Conservation (phyloP, 208 protist genomes). For the Zelonia costaricensis region DNA sequence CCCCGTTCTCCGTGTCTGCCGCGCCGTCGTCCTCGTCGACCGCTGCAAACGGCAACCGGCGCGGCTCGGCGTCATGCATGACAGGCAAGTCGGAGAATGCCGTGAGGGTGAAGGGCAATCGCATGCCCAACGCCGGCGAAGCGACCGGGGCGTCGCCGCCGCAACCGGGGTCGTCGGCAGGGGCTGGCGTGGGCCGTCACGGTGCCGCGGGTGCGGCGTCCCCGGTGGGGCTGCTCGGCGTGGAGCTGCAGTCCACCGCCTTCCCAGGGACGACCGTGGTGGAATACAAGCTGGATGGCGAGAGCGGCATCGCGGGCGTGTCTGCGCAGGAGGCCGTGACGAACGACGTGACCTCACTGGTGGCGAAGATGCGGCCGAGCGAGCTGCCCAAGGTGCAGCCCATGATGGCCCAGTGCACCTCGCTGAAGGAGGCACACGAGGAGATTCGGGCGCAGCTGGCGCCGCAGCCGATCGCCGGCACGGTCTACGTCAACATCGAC, state of each 20-base stretch:
- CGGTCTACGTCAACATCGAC: constrained; percentile 78
- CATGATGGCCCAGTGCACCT: constrained; percentile 61
- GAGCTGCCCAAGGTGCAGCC: constrained; percentile 65
- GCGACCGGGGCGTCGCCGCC: not conserved
- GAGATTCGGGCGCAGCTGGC: constrained; percentile 65
- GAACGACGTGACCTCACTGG: constrained; percentile 68
- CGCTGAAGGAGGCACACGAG: constrained; percentile 56
- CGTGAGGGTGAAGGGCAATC: constrained; percentile 30
- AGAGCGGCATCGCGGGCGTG: constrained; percentile 14
- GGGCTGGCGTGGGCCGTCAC: not conserved
- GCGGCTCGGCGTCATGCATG: not conserved
- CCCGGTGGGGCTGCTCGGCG: constrained; percentile 46
- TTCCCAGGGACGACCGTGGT: constrained; percentile 56
- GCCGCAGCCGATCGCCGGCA: constrained; percentile 39
- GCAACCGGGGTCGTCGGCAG: not conserved
- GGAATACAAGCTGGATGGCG: constrained; percentile 34
- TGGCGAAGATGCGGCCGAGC: constrained; percentile 64
- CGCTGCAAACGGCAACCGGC: not conserved
- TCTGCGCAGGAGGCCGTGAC: constrained; percentile 42
- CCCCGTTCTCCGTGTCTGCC: too few relatives aligned
- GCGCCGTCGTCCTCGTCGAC: constrained; percentile 1
- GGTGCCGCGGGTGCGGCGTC: not conserved
- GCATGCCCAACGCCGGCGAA: constrained; percentile 15
- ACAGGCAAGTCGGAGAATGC: not conserved
- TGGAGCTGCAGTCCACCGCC: constrained; percentile 76